A percentile compares a stretch with the other conserved stretches of the same genome.
Evolutionary conservation across 1,139 yeast species (phyloP).

Genomic region (Wickerhamomyces sp.): DNA sequence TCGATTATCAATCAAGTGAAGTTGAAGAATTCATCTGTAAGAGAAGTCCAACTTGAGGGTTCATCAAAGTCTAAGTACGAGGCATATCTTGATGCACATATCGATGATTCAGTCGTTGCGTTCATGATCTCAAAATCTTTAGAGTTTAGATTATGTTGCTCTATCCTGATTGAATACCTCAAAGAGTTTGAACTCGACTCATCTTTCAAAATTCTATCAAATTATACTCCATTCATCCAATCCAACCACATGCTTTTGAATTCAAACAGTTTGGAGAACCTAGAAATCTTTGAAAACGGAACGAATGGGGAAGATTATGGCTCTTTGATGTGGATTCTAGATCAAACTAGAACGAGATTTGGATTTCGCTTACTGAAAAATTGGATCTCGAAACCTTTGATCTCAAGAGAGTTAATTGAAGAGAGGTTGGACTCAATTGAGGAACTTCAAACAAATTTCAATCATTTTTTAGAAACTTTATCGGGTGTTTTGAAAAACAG

Average conservation of each 20-base stretch:
- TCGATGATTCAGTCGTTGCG: slow-evolving; percentile 12
- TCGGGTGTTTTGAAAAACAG: slow-evolving; percentile 38
- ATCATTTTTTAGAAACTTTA: slow-evolving; percentile 50
- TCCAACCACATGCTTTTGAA: slow-evolving; percentile 61
- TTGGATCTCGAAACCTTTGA: slow-evolving; percentile 77
- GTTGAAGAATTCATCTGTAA: slow-evolving; percentile 17
- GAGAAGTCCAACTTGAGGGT: slow-evolving; percentile 21
- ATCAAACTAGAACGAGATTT: slow-evolving; percentile 73
- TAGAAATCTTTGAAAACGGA: slow-evolving; percentile 69
- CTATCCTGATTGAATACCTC: slow-evolving; percentile 48
- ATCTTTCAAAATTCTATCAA: slow-evolving; percentile 48
- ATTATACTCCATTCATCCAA: slow-evolving; percentile 48
- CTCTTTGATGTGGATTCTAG: slow-evolving; percentile 70
- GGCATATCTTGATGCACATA: slow-evolving; percentile 12
- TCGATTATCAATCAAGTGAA: slow-evolving; percentile 19
- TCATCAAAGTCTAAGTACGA: slow-evolving; percentile 11
- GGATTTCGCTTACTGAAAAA: slow-evolving; percentile 62
- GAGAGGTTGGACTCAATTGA: slow-evolving; percentile 61
- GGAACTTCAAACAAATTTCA: slow-evolving; percentile 44
- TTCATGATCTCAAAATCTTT: slow-evolving; percentile 12
- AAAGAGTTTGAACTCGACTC: slow-evolving; percentile 56
- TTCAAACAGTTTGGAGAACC: slow-evolving; percentile 58
- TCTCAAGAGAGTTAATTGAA: slow-evolving; percentile 46
- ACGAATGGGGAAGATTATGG: slow-evolving; percentile 57
- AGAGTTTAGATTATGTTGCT: slow-evolving; percentile 39